Evolutionary conservation across 768 basidiomycete genomes (phyloP).

Genomic region (Exsudoporus frostii): DNA sequence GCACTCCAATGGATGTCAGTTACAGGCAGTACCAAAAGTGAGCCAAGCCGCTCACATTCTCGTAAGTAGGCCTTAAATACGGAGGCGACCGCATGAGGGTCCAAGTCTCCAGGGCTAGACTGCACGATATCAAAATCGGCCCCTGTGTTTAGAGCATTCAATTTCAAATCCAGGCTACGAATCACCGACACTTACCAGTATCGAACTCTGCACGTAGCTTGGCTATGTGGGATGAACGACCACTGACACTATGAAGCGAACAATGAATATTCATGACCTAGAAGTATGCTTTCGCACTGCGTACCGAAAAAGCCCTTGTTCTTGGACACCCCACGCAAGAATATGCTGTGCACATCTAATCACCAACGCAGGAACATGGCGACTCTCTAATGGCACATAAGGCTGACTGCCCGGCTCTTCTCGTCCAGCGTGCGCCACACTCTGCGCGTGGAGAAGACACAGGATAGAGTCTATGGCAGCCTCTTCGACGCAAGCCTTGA

Average conservation of each 20-base stretch:
- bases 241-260: conserved; percentile 59
- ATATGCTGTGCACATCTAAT: conserved; percentile 82
- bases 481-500: conserved; percentile 53
- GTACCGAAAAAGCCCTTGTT: conserved; percentile 84
- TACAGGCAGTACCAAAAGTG: neutral
- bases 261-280: conserved; percentile 2
- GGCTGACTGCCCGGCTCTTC: conserved; percentile 15
- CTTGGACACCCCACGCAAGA: conserved; percentile 77
- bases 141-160: conserved; percentile 41
- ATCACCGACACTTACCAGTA: conserved; percentile 45
- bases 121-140: conserved; percentile 82
- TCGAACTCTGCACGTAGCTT: conserved; percentile 81
- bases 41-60: conserved; percentile 63
- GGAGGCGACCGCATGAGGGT: conserved; percentile 92
- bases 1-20: conserved; percentile 52
- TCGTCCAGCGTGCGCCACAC: neutral
- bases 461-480: conserved; percentile 44
- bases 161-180: neutral
- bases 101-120: conserved; percentile 80
- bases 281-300: conserved; percentile 21
- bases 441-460: conserved; percentile 5
- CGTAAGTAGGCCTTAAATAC: conserved; percentile 91
- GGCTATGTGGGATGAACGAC: conserved; percentile 76
- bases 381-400: conserved; percentile 40
- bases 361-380: conserved; percentile 69